Conservation (phyloP, 768 basidiomycete genomes). For the Cytidiella melzeri region DNA sequence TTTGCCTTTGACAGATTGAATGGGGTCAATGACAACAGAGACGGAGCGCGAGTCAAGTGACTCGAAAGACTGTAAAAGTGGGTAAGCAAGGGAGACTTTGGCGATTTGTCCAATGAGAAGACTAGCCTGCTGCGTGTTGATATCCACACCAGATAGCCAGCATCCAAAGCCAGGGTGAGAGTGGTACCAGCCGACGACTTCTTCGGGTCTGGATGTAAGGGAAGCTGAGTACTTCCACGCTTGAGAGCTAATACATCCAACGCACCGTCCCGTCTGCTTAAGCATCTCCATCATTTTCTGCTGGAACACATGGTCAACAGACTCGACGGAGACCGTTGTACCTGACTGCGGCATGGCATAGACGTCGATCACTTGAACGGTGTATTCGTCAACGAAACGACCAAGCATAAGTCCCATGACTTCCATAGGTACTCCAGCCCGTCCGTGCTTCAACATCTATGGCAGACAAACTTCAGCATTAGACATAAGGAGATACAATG, state of each 20-base stretch:
- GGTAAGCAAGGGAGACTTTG: not conserved
- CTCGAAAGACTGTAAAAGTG: constrained; percentile 79
- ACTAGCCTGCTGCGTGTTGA: constrained; percentile 93
- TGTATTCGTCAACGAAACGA: constrained; percentile 98
- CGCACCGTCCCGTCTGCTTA: constrained; percentile 95
- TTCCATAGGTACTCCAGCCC: constrained; percentile 98
- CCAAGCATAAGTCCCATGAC: constrained; percentile 99
- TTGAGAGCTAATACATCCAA: constrained; percentile 4
- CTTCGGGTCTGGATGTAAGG: constrained; percentile 63
- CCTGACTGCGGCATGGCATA: constrained; percentile 99
- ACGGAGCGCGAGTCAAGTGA: constrained; percentile 89
- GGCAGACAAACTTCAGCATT: not conserved
- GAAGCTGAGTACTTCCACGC: not conserved
- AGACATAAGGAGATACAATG: not conserved
- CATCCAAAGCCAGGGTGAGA: constrained; percentile 99
- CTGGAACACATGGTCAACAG: constrained; percentile 98
- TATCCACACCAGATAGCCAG: constrained; percentile 98
- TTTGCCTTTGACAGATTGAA: constrained; percentile 97
- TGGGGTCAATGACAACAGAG: constrained; percentile 96
- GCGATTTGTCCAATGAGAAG: not conserved
- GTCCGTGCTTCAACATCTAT: constrained; percentile 98
- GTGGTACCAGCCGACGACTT: constrained; percentile 99
- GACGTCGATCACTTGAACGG: constrained; percentile 90
- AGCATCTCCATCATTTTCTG: constrained; percentile 98
- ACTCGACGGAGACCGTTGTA: constrained; percentile 95